Percentiles rank a stretch among this genome's conserved stretches.
phyloP scores from a whole-genome alignment of 257 asterid species.

The Craterostigma plantagineum region DNA sequence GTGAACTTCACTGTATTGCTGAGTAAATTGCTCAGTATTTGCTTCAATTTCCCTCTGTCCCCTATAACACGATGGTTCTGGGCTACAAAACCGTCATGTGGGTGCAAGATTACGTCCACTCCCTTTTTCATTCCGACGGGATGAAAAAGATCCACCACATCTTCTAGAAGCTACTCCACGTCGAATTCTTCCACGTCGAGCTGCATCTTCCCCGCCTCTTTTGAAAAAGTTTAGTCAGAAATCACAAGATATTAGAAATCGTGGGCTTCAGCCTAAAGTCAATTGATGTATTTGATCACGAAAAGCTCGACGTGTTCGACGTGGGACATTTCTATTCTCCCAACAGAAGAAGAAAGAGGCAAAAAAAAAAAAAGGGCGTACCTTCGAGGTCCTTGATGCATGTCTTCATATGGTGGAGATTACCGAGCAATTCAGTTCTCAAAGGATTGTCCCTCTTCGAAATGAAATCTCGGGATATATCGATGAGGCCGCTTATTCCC shows the following conservation, averaged over 20 bases:
- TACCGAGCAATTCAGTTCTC: too few species aligned
- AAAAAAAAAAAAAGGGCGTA: constrained; percentile 7
- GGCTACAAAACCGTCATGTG: constrained; percentile 36
- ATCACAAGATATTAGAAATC: too few species aligned
- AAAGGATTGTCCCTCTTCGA: too few species aligned
- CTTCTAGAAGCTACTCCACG: constrained; percentile 38
- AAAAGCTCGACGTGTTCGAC: too few species aligned
- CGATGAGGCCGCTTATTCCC: too few species aligned
- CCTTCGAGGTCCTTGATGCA: constrained; percentile 40
- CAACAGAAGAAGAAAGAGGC: too few species aligned
- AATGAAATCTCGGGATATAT: too few species aligned
- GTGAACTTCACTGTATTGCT: constrained; percentile 78
- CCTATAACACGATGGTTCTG: constrained; percentile 30
- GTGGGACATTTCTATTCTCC: too few species aligned
- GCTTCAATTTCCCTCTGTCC: constrained; percentile 46
- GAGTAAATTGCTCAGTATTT: constrained; percentile 43
- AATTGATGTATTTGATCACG: neutral
- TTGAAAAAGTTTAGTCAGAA: neutral
- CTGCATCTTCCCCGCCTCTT: constrained; percentile 40
- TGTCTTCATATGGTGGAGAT: constrained; percentile 25
- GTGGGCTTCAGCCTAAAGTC: too few species aligned
- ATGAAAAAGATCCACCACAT: constrained; percentile 44
- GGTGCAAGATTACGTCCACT: constrained; percentile 57
- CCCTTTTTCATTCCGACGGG: constrained; percentile 45
- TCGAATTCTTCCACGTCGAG: constrained; percentile 50